Percentiles rank a stretch among this genome's conserved stretches.
phyloP scores from a whole-genome alignment of 441 rosid species.

The Brassica hybrid region DNA sequence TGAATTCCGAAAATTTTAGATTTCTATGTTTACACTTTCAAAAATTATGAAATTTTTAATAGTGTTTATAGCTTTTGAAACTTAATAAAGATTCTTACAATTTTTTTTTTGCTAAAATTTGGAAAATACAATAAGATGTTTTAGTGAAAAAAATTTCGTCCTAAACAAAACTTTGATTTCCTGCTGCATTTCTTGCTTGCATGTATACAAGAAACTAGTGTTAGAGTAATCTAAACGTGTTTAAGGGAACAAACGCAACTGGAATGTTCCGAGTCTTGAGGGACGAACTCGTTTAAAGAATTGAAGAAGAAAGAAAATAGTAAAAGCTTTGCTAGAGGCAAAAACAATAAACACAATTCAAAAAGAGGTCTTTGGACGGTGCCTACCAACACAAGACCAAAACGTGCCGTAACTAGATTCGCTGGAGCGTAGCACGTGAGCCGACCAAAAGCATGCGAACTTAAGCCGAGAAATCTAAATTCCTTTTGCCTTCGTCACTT shows the following conservation, averaged over 20 bases:
- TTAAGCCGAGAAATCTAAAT: constrained; percentile 33
- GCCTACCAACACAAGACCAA: constrained; percentile 27
- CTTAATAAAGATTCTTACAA: background rate
- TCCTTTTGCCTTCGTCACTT: constrained; percentile 45
- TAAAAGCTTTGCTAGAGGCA: constrained; percentile 14
- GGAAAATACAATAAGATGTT: background rate
- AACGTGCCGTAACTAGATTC: constrained; percentile 21
- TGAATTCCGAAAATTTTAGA: background rate
- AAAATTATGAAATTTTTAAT: background rate
- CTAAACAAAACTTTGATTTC: background rate
- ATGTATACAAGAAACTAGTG: background rate
- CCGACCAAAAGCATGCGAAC: constrained; percentile 49
- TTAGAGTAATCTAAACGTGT: background rate
- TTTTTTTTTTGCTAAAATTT: no score
- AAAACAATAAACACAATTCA: constrained; percentile 4
- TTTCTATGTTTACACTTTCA: background rate
- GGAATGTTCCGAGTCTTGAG: background rate
- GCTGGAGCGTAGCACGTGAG: constrained; percentile 39
- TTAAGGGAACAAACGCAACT: background rate
- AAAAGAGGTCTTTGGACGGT: constrained; percentile 40
- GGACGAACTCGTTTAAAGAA: background rate
- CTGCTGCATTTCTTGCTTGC: background rate
- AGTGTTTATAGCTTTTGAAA: background rate
- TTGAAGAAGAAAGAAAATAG: background rate
- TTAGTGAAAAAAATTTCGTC: background rate